These are phyloP conservation scores for Candida gigantensis DNA, from an alignment of 1,139 yeast genomes.

Conservation along the genomic window DNA sequence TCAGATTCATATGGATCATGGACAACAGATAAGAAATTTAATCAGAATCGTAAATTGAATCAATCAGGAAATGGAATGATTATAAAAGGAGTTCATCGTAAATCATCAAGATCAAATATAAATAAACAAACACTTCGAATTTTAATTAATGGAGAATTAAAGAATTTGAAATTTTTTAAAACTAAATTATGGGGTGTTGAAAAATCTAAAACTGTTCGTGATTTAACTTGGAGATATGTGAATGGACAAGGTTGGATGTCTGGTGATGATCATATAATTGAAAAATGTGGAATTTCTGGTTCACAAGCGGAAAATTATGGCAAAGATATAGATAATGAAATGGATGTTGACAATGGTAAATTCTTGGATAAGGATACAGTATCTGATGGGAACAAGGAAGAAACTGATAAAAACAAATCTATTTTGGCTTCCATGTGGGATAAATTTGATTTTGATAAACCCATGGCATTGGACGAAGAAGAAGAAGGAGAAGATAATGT, in stretches of 20 bases:
- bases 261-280: conserved; percentile 79
- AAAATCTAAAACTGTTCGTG: conserved; percentile 59
- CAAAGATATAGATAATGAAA: conserved; percentile 21
- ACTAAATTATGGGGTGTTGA: conserved; percentile 90
- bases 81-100: conserved; percentile 61
- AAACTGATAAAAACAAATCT: conserved; percentile 36
- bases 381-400: conserved; percentile 27
- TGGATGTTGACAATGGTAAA: conserved; percentile 18
- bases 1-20: conserved; percentile 35
- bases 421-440: conserved; percentile 55
- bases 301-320: conserved; percentile 21
- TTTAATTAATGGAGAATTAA: conserved; percentile 59
- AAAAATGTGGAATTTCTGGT: conserved; percentile 39
- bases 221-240: conserved; percentile 60
- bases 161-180: conserved; percentile 60
- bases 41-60: conserved; percentile 14
- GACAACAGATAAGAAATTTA: conserved; percentile 18
- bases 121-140: conserved; percentile 66
- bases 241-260: conserved; percentile 82
- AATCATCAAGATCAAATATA: conserved; percentile 46
- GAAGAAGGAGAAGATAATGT: conserved; percentile 47
- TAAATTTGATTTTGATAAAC: conserved; percentile 61
- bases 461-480: conserved; percentile 45
- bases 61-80: conserved; percentile 49
- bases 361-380: conserved; percentile 17